Percentiles rank a stretch among this genome's conserved stretches.
Conservation (phyloP, 495 filamentous ascomycete species). For the Podospora didyma region DNA sequence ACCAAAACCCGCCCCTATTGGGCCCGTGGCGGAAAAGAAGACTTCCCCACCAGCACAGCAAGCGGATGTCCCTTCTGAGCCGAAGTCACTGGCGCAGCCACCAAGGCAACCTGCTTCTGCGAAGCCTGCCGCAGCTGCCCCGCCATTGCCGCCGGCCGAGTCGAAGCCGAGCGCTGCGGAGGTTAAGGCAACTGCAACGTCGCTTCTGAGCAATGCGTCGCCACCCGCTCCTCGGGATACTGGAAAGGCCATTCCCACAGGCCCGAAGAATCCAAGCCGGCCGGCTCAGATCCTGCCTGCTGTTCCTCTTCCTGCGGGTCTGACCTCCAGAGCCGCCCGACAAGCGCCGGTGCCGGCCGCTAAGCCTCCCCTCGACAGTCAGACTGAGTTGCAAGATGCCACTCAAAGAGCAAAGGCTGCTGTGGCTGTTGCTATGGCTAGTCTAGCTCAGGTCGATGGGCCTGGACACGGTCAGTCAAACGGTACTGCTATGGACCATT, state of each 20-base stretch:
- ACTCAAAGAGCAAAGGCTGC: constrained; percentile 80
- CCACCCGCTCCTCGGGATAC: constrained; percentile 28
- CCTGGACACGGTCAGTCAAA: constrained; percentile 46
- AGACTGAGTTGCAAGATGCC: constrained; percentile 56
- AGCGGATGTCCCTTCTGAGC: constrained; percentile 32
- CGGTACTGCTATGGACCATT: constrained; percentile 62
- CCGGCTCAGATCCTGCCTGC: constrained; percentile 42
- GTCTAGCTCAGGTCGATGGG: constrained; percentile 45
- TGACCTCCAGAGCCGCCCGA: constrained; percentile 46
- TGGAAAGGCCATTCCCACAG: constrained; percentile 51
- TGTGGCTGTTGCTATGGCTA: constrained; percentile 87
- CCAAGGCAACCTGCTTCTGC: constrained; percentile 24
- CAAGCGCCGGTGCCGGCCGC: constrained; percentile 27
- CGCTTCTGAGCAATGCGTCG: constrained; percentile 33
- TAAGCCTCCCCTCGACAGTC: constrained; percentile 30
- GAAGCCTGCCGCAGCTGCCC: constrained; percentile 32
- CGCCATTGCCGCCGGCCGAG: constrained; percentile 60
- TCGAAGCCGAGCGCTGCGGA: constrained; percentile 61
- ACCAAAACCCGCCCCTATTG: constrained; percentile 51
- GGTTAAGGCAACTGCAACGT: constrained; percentile 47
- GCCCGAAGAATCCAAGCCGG: constrained; percentile 54
- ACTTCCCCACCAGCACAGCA: constrained; percentile 29
- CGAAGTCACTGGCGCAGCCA: constrained; percentile 37
- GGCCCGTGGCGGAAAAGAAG: constrained; percentile 48
- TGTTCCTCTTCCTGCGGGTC: constrained; percentile 68